Evolutionary conservation across 306 rosid species (phyloP), one percentile per base, ranked within the genome.

Genomic region (Vigna nakashimae): DNA sequence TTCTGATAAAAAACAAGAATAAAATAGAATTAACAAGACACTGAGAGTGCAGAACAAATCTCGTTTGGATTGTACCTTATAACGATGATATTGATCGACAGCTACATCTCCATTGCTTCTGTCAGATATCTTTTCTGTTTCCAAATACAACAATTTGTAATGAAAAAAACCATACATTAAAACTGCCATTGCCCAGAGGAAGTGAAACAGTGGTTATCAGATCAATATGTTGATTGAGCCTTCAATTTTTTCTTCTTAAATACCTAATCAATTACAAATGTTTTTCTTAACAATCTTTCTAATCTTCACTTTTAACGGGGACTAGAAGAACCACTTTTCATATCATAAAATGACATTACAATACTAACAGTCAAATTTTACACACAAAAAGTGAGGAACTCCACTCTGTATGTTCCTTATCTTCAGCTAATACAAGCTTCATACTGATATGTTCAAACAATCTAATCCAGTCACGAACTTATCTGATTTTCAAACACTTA

Each of bases 101-200:
- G 90, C 88, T 15, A 86, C 79, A 65, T 84, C 89, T 68, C 86
- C 92, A 26, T 80, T 89, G 50, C 85, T 82, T 56, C 85, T 32
- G 42, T 89, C 88, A 3, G 0, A 0, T 36, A 89, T 86, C 6
- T 6, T 82, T 2, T 85, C 94, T 91, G 79, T 62, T 18, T 26
- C 55, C 65, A 75, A 49, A 64, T 56, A 26, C 58, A 71, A 20
- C 57, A 55, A 64, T 55, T 63, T 63, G 36, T 9, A 42, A 67
- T 49, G 14, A 24, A 56, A 12, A 34, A 68, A 69, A 46, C 17
- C 46, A 36, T 26, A 18, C 40, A 57, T 28, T 7, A 32, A n/a
- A 26, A 65, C 71, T 64, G 8, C 40, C 32, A 34, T 20, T 49
- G 5, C 7, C 70, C 49, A 60, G 9, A 43, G 32, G 57, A 13